Evolutionary conservation across 2,329 filamentous ascomycete species (phyloP), one percentile per base, ranked within the genome.

Genomic region (Pseudogymnoascus sp.): DNA sequence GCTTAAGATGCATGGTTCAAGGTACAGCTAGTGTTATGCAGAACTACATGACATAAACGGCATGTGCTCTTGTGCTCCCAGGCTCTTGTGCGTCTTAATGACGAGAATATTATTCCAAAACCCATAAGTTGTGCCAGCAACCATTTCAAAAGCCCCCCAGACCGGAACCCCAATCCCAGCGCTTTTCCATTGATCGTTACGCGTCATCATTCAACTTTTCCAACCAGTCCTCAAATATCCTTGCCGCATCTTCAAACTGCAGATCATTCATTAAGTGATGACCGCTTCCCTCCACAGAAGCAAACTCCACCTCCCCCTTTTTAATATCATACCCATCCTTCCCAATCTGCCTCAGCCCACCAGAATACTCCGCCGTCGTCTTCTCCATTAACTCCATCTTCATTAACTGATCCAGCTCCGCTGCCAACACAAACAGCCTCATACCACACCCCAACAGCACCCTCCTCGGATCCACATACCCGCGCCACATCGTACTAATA

Each of bases 191-290:
- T n/a, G 45, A 51, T 51, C 45, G 45, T 51, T 51, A 51, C 8
- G 29, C 12, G 21, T 51, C 45, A 29, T 51, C 3, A 51, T 26
- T 18, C 54, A 60, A 10, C 39, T 11, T 11, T 54, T 64, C 63
- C 42, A 68, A 42, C 63, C 65, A 77, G 7, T 60, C 62, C 39
- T 71, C 63, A 14, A 78, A 61, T 60, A 67, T 71, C 63, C 70
- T 67, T 2, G 73, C 75, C 3, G 74, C 75, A n/a, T 68, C 70
- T 59, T 74, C 69, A 73, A 73, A 76, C 59, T 72, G 69, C 1
- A 73, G 64, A 68, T 78, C 75, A 66, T 78, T 76, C 66, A 77
- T 75, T 54, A 77, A 62, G 71, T 79, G 77, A 70, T 78, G 76
- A 4, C 73, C 76, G 14, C 74, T 66, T 2, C 71, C 74, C 47